Conservation (phyloP, 352 stramenopile genomes). For the Globisporangium solare region DNA sequence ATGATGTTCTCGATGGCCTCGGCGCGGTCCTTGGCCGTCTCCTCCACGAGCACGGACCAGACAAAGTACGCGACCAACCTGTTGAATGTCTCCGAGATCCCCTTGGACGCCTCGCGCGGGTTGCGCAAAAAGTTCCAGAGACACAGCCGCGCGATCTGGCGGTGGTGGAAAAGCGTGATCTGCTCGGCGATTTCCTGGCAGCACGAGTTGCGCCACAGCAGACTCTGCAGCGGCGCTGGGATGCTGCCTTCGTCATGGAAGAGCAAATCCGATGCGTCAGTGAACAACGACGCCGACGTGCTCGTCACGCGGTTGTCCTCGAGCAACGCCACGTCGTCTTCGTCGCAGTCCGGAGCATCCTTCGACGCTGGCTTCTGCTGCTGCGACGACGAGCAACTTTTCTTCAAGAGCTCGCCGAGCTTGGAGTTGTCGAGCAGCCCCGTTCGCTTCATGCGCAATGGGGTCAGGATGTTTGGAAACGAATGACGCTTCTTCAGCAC, state of each 20-base stretch:
- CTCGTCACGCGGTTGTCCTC: constrained; percentile 9
- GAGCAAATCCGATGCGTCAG: constrained; percentile 28
- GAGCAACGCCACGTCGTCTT: constrained; percentile 1
- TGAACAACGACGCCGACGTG: constrained; percentile 2
- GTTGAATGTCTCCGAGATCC: constrained; percentile 63
- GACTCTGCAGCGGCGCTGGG: constrained; percentile 31
- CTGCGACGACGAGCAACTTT: neutral
- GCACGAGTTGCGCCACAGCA: constrained; percentile 44
- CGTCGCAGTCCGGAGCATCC: constrained; percentile 6
- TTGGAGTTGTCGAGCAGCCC: constrained; percentile 9
- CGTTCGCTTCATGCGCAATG: constrained; percentile 8
- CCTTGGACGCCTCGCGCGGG: constrained; percentile 38
- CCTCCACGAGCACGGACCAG: constrained; percentile 70
- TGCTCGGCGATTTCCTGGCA: constrained; percentile 58
- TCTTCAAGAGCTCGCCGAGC: constrained; percentile 9
- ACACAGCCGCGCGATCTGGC: constrained; percentile 35
- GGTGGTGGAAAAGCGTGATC: constrained; percentile 59
- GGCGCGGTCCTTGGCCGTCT: constrained; percentile 58
- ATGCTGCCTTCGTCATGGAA: constrained; percentile 35
- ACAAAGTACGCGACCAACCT: constrained; percentile 61
- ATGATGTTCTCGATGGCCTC: constrained; percentile 74
- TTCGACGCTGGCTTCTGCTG: neutral
- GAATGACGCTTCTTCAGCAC: constrained; percentile 56
- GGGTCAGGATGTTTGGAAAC: constrained; percentile 53
- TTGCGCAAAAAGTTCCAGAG: constrained; percentile 59